Evolutionary conservation across 768 basidiomycete genomes (phyloP), one percentile per base, ranked within the genome.

Genomic region (Daedaleopsis nitida): DNA sequence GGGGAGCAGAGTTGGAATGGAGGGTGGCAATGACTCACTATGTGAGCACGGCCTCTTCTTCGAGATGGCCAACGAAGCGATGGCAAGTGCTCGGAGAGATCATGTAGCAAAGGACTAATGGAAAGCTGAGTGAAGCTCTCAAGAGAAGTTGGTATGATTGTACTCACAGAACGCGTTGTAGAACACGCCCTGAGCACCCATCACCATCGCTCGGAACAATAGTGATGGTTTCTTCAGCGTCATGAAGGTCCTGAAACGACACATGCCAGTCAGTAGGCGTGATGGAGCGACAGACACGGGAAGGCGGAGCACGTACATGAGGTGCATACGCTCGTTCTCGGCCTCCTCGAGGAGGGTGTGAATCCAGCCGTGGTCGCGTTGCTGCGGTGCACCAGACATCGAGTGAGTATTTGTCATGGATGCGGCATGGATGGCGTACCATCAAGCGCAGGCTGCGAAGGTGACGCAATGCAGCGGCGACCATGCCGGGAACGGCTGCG

Each of bases 401-500:
- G 13, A 51, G 1, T 35, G 6, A 58, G 19, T 54, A 48, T 13
- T 58, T 45, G 8, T 60, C 52, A 42, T 32, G 45, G 39, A 63
- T 16, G 64, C 55, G 13, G 12, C 12, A 14, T 12, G 16, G 3
- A 7, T 11, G 9, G 57, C 65, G 23, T 61, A 91, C 91, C 91
- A 98, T 91, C 39, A 95, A 78, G 43, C 97, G 86, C 42, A 99
- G 80, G 73, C 92, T 94, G 44, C 83, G 83, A 37, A 99, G 80
- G 76, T 99, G 97, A 27, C 97, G 84, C 38, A 96, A 79, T 32
- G 88, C 88, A 10, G 91, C 92, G 13, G 86, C 92, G n/a, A 91
- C 94, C 93, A 96, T 96, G 5, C 96, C 96, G 19, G 96, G 96
- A 1, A 98, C 95, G 21, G 92, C 97, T 13, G 97, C 97, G 55